These are phyloP conservation scores for Hymenoscyphus fraxineus DNA, from an alignment of 2,329 filamentous ascomycete genomes.

Conservation along the genomic window DNA sequence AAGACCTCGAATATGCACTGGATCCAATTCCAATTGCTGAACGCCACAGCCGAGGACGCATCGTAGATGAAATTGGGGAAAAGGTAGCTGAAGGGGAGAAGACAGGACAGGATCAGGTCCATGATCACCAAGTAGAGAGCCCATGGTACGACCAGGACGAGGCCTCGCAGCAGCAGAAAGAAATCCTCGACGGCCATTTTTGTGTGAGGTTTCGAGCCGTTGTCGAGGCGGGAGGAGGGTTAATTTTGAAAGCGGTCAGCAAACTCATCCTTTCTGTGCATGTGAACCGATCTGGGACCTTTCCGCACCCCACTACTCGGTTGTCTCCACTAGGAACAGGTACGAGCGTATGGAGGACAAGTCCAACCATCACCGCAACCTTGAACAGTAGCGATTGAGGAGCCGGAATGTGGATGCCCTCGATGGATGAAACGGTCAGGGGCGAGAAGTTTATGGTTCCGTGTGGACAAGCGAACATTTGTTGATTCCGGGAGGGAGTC, in stretches of 20 bases:
- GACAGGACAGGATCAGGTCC: slow-evolving; percentile 48
- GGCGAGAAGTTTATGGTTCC: too few species aligned
- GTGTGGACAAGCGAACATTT: too few species aligned
- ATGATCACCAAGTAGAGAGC: slow-evolving; percentile 48
- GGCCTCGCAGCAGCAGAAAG: slow-evolving; percentile 41
- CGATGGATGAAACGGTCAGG: too few species aligned
- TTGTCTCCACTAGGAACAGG: neutral
- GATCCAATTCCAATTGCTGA: slow-evolving; percentile 53
- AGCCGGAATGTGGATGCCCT: too few species aligned
- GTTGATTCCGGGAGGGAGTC: too few species aligned
- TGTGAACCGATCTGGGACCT: neutral
- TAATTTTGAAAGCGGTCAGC: neutral
- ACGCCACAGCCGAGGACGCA: slow-evolving; percentile 51
- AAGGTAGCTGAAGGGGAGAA: slow-evolving; percentile 46
- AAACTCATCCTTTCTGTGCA: neutral
- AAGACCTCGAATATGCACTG: slow-evolving; percentile 52
- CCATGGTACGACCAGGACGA: slow-evolving; percentile 48
- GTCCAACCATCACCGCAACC: too few species aligned
- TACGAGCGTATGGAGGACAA: neutral
- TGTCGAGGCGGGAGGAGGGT: neutral
- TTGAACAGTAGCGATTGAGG: too few species aligned
- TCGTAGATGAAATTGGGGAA: slow-evolving; percentile 50
- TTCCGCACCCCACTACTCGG: neutral
- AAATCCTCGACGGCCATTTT: slow-evolving; percentile 16
- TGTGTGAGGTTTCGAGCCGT: neutral